A percentile compares a stretch with the other conserved stretches of the same genome.
Conservation (phyloP, 2,329 filamentous ascomycete species). For the Cercospora zeina region DNA sequence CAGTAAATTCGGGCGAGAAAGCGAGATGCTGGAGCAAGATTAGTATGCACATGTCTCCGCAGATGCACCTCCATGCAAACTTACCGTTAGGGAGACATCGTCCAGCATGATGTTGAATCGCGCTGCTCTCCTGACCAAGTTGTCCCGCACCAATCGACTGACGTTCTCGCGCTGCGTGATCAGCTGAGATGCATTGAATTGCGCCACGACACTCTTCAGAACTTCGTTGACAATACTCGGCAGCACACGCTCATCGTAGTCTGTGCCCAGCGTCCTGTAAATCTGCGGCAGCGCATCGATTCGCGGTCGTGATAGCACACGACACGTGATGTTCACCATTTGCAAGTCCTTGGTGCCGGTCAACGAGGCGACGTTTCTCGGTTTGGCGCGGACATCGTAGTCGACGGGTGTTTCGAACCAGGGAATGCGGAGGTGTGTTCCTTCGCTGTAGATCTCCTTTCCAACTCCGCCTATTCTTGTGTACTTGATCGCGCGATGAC, state of each 20-base stretch:
- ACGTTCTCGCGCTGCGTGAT: conserved; percentile 99
- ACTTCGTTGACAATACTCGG: conserved; percentile 99
- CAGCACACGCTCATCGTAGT: conserved; percentile 97
- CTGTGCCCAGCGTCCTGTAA: conserved; percentile 89
- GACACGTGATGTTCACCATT: conserved; percentile 99
- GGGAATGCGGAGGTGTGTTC: conserved; percentile 89
- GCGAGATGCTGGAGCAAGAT: conserved; percentile 57
- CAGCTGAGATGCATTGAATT: conserved; percentile 97
- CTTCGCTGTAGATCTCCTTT: conserved; percentile 96
- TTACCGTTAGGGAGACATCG: conserved; percentile 83
- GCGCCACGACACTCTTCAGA: conserved; percentile 95
- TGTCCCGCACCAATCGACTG: conserved; percentile 85
- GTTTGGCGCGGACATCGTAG: conserved; percentile 97
- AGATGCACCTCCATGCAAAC: conserved; percentile 17
- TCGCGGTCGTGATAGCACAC: conserved; percentile 90
- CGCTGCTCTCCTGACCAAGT: conserved; percentile 84
- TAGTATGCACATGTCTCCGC: conserved; percentile 1
- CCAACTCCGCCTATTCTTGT: conserved; percentile 82
- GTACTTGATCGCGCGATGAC: conserved; percentile 98
- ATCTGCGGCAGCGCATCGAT: conserved; percentile 91
- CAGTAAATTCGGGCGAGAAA: conserved; percentile 69
- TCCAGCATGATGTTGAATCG: conserved; percentile 97
- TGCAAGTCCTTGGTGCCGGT: conserved; percentile 99
- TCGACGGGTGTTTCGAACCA: conserved; percentile 97
- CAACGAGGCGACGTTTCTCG: conserved; percentile 91